These are phyloP conservation scores for Amanita inopinata DNA, from an alignment of 768 basidiomycete species.

Conservation along the genomic window DNA sequence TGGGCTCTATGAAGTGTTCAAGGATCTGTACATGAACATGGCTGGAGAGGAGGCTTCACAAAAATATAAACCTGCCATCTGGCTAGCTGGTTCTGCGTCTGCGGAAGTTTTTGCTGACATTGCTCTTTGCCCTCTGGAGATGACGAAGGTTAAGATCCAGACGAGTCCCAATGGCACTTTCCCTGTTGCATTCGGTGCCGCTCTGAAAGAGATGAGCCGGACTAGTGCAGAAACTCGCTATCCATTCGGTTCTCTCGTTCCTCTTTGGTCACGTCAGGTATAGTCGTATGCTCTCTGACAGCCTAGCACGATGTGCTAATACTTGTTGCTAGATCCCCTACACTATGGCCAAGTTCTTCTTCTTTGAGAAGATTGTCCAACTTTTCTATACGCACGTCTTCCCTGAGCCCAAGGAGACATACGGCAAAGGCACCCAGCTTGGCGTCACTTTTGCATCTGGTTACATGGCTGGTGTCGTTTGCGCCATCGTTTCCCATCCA, in stretches of 20 bases:
- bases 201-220: slow-evolving; percentile 58
- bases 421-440: slow-evolving; percentile 78
- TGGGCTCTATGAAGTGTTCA: slow-evolving; percentile 96
- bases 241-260: slow-evolving; percentile 79
- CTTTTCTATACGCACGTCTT: slow-evolving; percentile 87
- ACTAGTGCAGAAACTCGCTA: slow-evolving; percentile 66
- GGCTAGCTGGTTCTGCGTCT: slow-evolving; percentile 89
- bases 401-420: slow-evolving; percentile 66
- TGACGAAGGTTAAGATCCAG: slow-evolving; percentile 90
- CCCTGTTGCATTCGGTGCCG: slow-evolving; percentile 66
- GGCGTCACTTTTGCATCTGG: slow-evolving; percentile 85
- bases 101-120: slow-evolving; percentile 95
- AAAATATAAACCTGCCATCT: slow-evolving; percentile 84
- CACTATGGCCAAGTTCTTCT: slow-evolving; percentile 99
- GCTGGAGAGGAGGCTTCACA: slow-evolving; percentile 74
- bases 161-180: slow-evolving; percentile 68
- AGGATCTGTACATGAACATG: slow-evolving; percentile 84
- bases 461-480: slow-evolving; percentile 92
- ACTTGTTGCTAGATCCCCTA: slow-evolving; percentile 66
- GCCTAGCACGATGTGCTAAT: slow-evolving; percentile 1
- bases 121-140: slow-evolving; percentile 91
- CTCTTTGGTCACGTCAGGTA: slow-evolving; percentile 84
- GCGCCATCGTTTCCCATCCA: slow-evolving; percentile 93
- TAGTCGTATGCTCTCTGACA: slow-evolving; percentile 12
- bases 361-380: slow-evolving; percentile 83